Percentiles rank a stretch among this genome's conserved stretches.
Conservation (phyloP, 345 rosid species). For the Carallia brachiata region DNA sequence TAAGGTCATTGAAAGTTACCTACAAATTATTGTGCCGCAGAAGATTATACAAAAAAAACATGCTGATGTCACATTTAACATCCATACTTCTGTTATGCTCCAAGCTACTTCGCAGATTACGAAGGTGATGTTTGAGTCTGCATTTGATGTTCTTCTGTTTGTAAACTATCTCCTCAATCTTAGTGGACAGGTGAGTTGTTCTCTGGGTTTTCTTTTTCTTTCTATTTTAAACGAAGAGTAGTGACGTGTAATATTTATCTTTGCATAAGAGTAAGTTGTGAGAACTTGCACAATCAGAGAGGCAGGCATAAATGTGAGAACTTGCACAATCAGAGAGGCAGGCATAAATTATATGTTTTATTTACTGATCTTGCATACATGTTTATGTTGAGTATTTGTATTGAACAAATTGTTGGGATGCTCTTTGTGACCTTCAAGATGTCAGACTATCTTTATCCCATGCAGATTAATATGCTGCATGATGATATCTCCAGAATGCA, state of each 20-base stretch:
- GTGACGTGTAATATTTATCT: no score
- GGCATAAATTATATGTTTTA: no score
- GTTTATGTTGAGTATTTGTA: no score
- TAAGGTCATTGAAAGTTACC: conserved; percentile 57
- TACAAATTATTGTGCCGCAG: conserved; percentile 70
- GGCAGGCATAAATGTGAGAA: no score
- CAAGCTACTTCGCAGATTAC: conserved; percentile 85
- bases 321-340: no score
- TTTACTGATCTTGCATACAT: no score
- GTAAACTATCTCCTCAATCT: conserved; percentile 69
- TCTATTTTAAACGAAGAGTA: background rate
- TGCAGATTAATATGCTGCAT: conserved; percentile 70
- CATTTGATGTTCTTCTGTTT: conserved; percentile 72
- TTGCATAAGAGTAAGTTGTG: no score
- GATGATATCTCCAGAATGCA: conserved; percentile 68
- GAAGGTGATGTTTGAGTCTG: conserved; percentile 80
- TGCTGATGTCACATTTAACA: conserved; percentile 43
- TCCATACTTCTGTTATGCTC: conserved; percentile 48
- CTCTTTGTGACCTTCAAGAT: no score
- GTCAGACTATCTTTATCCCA: no score
- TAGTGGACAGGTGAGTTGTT: conserved; percentile 70
- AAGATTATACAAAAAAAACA: conserved; percentile 47
- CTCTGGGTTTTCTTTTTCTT: background rate
- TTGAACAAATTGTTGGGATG: no score
- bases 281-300: no score